Evolutionary conservation across 192 early-diverging fungal genomes (phyloP), one percentile per base, ranked within the genome.

Genomic region (Umbelopsis sp.): DNA sequence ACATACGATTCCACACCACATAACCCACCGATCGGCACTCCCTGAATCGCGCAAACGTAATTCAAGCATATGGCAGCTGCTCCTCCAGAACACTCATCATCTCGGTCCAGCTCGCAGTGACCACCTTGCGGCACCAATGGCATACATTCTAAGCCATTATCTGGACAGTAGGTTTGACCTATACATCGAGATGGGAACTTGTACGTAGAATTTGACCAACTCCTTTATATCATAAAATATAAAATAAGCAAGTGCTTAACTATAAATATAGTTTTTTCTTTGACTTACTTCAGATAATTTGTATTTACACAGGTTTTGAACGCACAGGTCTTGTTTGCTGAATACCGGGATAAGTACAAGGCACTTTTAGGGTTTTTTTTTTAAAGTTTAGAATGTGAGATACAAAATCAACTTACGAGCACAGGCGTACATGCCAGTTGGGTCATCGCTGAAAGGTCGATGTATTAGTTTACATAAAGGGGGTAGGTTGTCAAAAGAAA

Each of bases 51-150:
- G 25, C 79, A 81, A 31, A 65, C 44, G 6, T 20, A 53, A 62
- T 81, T 81, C 20, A 81, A 45, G n/a, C 79, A 81, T 32, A 81
- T 81, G 1, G 72, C 22, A 41, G 44, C 56, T 6, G 20, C 54
- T 22, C 51, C 16, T n/a, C 75, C 75, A 4, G 38, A 34, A 44
- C 79, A 81, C 45, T 76, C 74, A 51, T 81, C 79, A 29, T 81
- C 79, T 34, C 79, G 67, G 68, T 78, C 79, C 50, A 76, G 65
- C 70, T 76, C 75, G 54, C 79, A 81, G 4, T 20, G 25, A 3
- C 51, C 43, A 7, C 72, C 72, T 3, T 62, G 44, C 22, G 68
- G 17, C 24, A 77, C 52, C 41, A 69, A 14, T 21, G 75, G 75
- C 45, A 31, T 49, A 54, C 79, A 81, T 56, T 77, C 26, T 14